phyloP scores from a whole-genome alignment of 331 rosid genomes.

The Telfairia occidentalis region DNA sequence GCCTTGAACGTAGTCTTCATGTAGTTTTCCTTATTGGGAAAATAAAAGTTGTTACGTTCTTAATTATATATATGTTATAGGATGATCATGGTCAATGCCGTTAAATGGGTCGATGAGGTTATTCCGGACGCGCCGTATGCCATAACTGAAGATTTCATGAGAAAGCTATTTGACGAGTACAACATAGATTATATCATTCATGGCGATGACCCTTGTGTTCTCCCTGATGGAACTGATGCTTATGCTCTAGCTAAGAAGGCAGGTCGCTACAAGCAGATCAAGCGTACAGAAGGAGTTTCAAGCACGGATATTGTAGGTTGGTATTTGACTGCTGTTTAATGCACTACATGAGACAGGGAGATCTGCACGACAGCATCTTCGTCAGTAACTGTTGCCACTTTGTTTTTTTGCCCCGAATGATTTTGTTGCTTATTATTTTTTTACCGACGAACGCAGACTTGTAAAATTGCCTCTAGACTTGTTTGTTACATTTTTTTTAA shows the following conservation, averaged over 20 bases:
- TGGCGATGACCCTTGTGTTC: conserved; percentile 56
- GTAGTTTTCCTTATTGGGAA: not conserved
- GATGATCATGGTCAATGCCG: conserved; percentile 81
- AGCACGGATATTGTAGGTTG: conserved; percentile 59
- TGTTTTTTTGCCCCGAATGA: not conserved
- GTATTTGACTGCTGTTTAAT: conserved; percentile 2
- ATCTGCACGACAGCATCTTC: not conserved
- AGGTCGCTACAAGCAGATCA: conserved; percentile 59
- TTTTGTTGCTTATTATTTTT: not conserved
- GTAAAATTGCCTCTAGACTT: not conserved
- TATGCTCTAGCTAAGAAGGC: conserved; percentile 63
- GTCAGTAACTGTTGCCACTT: not conserved
- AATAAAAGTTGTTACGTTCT: not conserved
- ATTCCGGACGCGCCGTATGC: conserved; percentile 59
- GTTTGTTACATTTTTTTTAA: not conserved
- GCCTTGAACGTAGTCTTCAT: not conserved
- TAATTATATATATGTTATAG: conserved; percentile 17
- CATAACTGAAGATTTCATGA: conserved; percentile 53
- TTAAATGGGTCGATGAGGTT: conserved; percentile 62
- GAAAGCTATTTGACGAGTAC: conserved; percentile 48
- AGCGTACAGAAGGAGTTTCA: conserved; percentile 55
- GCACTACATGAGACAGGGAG: not conserved
- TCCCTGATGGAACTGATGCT: conserved; percentile 53
- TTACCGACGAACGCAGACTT: not conserved
- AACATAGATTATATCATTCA: conserved; percentile 45